Percentiles rank a stretch among this genome's conserved stretches.
Evolutionary conservation across 345 rosid species (phyloP).

Genomic region (Citrus australasica): DNA sequence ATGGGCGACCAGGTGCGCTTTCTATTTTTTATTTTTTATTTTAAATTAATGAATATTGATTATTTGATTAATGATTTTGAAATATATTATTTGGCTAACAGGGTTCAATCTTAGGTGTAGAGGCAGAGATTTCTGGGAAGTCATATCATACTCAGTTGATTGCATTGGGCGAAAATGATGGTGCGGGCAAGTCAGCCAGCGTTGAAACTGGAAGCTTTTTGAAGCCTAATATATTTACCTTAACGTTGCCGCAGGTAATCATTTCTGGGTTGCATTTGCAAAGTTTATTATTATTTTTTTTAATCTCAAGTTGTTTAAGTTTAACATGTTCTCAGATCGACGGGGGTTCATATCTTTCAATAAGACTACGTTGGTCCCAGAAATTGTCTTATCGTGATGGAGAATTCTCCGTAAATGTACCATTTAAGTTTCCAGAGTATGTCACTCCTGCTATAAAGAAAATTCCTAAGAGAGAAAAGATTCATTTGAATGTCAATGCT

Average conservation of each 20-base stretch:
- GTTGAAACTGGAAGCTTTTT: slow-evolving; percentile 61
- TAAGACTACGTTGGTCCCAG: slow-evolving; percentile 78
- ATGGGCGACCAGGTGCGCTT: slow-evolving; percentile 82
- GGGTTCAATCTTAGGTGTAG: slow-evolving; percentile 98
- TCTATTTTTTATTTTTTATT: background rate
- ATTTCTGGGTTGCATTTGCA: background rate
- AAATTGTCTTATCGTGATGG: slow-evolving; percentile 54
- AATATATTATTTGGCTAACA: slow-evolving; percentile 70
- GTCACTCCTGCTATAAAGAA: slow-evolving; percentile 84
- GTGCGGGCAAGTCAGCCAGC: slow-evolving; percentile 35
- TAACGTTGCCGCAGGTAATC: slow-evolving; percentile 70
- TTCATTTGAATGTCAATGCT: slow-evolving; percentile 62
- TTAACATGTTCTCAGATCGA: slow-evolving; percentile 47
- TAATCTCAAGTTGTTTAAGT: background rate
- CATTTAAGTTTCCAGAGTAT: slow-evolving; percentile 79
- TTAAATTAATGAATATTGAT: background rate
- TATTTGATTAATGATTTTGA: slow-evolving; percentile 25
- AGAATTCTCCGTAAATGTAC: slow-evolving; percentile 58
- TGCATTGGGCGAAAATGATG: slow-evolving; percentile 35
- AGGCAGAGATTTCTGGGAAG: slow-evolving; percentile 62
- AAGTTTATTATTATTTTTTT: background rate
- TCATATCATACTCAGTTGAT: slow-evolving; percentile 55
- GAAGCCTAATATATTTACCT: slow-evolving; percentile 63
- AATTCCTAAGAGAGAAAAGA: slow-evolving; percentile 66
- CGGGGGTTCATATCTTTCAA: slow-evolving; percentile 72